Evolutionary conservation across 257 asterid genomes (phyloP).

Genomic region (Leptodermis oblonga): DNA sequence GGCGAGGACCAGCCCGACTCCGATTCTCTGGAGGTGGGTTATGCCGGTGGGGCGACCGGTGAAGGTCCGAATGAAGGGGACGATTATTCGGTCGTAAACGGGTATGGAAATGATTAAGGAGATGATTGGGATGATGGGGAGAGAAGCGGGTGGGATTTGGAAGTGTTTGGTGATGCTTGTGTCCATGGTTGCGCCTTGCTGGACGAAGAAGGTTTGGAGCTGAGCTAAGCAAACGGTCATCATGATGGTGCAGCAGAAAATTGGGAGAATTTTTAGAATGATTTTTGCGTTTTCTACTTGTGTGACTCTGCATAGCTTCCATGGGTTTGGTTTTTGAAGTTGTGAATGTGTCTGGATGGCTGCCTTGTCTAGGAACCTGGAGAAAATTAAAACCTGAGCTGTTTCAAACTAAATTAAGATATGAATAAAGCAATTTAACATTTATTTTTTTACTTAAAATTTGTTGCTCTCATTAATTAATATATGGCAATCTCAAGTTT

Average conservation of each 20-base stretch:
- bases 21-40: slow-evolving; percentile 67
- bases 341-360: slow-evolving; percentile 41
- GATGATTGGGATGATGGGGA: slow-evolving; percentile 55
- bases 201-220: slow-evolving; percentile 72
- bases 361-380: slow-evolving; percentile 70
- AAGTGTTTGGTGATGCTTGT: slow-evolving; percentile 40
- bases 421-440: no score
- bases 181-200: slow-evolving; percentile 74
- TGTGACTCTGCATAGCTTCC: slow-evolving; percentile 71
- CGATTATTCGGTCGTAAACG: slow-evolving; percentile 47
- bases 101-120: slow-evolving; percentile 55
- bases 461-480: no score
- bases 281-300: slow-evolving; percentile 83
- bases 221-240: slow-evolving; percentile 83
- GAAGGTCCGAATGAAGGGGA: slow-evolving; percentile 46
- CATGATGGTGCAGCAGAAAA: slow-evolving; percentile 64
- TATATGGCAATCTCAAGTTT: no score
- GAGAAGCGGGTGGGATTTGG: slow-evolving; percentile 61
- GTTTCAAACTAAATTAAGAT: no score
- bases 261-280: slow-evolving; percentile 50
- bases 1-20: slow-evolving; percentile 64
- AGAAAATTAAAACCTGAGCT: neutral
- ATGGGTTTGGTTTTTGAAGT: slow-evolving; percentile 37
- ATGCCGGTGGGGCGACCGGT: slow-evolving; percentile 67
- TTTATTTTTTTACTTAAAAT: no score